Base-by-base conservation (phyloP, 805 yeast genomes). In the Lipomyces mesembrius region DNA sequence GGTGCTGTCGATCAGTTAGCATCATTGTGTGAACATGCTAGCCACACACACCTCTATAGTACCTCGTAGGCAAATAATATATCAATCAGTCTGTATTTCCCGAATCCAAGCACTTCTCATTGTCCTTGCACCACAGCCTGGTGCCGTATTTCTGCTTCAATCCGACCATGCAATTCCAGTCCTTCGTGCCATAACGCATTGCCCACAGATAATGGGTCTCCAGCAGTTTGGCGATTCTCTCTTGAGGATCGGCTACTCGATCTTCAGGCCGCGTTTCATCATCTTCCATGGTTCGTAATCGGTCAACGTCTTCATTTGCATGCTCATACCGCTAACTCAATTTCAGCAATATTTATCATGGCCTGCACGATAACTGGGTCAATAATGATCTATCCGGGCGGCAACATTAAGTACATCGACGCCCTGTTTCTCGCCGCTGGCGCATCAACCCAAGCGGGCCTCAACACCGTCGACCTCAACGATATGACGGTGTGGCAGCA, bases 401-500 rank as follows among this genome's bases (percentile, higher is more conserved):
- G 82, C 63, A 88, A 89, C 74, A 78, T 80, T 27, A 62, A 74
- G 8, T 95, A 94, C 76, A 88, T 91, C 57, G 98, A 95, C 79
- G 86, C 89, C 1, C 79, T 95, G 43, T 91, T 94, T 76, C 80
- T 91, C 63, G 84, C 92, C 0, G 80, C 88, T 11, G 94, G 96
- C 11, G 87, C 95, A 0, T 79, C 88, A 1, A 92, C 98, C 1
- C 97, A 94, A 75, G 96, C 97, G 0, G 99, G 99, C 0, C 79
- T 95, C 63, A 92, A 92, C 75, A 89, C 97, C 27, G 81, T 91
- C 29, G 86, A 92, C 72, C 70, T 88, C 51, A 91, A 91, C 75
- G 77, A 80, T 0, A 71, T 93, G 64, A 78, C 82, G 0, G 76
- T 90, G 57, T 94, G 88, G 79, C 99, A 95, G 77, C 98, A 94